Evolutionary conservation across 2,329 filamentous ascomycete genomes (phyloP).

Genomic region (Colletotrichum sp.): DNA sequence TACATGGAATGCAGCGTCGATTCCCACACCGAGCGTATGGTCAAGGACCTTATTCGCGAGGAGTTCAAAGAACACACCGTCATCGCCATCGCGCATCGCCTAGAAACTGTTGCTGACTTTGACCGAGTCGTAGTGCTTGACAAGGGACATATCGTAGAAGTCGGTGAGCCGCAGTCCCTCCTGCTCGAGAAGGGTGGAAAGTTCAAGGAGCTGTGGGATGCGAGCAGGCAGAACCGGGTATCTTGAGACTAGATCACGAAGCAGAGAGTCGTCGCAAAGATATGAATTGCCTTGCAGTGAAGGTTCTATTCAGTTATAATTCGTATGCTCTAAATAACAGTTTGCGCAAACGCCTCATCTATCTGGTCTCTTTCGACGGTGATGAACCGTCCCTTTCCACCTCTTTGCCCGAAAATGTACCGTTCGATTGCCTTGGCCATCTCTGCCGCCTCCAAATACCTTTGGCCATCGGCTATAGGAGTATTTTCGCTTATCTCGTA

Average conservation of each 20-base stretch:
- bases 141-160: conserved; percentile 19
- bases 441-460: conserved; percentile 38
- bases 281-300: background rate
- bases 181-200: conserved; percentile 1
- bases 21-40: conserved; percentile 33
- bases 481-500: conserved; percentile 42
- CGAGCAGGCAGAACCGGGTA: background rate
- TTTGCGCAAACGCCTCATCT: background rate
- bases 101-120: conserved; percentile 49
- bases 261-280: background rate
- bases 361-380: conserved; percentile 49
- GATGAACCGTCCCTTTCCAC: conserved; percentile 54
- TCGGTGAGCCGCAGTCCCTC: conserved; percentile 2
- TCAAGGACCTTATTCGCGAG: conserved; percentile 33
- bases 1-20: conserved; percentile 31
- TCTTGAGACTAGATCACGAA: background rate
- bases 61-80: conserved; percentile 56
- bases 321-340: background rate
- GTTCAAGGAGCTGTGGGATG: conserved; percentile 12
- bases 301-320: background rate
- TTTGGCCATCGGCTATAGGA: conserved; percentile 34
- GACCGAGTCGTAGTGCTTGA: conserved; percentile 21
- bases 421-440: conserved; percentile 50
- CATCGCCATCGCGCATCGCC: conserved; percentile 43
- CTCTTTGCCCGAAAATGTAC: conserved; percentile 49